Conservation (phyloP, 169 alveolate genomes). For the Cyclospora cayetanensis region DNA sequence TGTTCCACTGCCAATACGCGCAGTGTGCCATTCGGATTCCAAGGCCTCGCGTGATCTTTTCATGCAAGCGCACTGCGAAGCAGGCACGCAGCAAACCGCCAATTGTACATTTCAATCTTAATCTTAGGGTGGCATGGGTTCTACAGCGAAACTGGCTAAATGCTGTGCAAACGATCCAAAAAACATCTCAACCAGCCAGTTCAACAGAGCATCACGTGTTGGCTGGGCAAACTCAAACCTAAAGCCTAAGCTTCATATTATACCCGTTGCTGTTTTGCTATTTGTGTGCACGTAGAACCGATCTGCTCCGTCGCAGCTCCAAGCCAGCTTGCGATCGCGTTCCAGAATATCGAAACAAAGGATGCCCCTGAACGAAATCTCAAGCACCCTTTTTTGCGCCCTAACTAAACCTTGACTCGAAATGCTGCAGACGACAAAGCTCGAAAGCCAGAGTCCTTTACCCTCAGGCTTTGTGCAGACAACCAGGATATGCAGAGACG, state of each 20-base stretch:
- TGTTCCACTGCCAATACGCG: conserved; percentile 72
- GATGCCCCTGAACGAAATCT: conserved; percentile 24
- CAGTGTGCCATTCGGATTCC: conserved; percentile 53
- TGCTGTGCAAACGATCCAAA: too few species aligned
- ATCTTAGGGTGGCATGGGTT: too few species aligned
- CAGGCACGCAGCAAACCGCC: not conserved
- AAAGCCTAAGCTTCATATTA: not conserved
- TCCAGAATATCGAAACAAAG: conserved; percentile 67
- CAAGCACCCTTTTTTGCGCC: not conserved
- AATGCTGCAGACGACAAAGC: not conserved
- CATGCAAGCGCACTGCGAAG: conserved; percentile 36
- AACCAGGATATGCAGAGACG: not conserved
- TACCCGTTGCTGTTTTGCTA: conserved; percentile 52
- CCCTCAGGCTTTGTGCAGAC: not conserved
- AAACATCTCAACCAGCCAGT: not conserved
- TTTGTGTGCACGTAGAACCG: conserved; percentile 60
- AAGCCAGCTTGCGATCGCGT: conserved; percentile 48
- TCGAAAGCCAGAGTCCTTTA: not conserved
- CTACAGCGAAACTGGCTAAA: not conserved
- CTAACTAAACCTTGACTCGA: conserved; percentile 4
- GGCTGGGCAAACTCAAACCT: not conserved
- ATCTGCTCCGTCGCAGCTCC: conserved; percentile 56
- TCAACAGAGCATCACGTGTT: not conserved
- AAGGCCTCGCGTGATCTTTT: conserved; percentile 56
- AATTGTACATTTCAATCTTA: too few species aligned